These are phyloP conservation scores for Auriscalpium microsporum DNA, from an alignment of 768 basidiomycete genomes.

Conservation along the genomic window DNA sequence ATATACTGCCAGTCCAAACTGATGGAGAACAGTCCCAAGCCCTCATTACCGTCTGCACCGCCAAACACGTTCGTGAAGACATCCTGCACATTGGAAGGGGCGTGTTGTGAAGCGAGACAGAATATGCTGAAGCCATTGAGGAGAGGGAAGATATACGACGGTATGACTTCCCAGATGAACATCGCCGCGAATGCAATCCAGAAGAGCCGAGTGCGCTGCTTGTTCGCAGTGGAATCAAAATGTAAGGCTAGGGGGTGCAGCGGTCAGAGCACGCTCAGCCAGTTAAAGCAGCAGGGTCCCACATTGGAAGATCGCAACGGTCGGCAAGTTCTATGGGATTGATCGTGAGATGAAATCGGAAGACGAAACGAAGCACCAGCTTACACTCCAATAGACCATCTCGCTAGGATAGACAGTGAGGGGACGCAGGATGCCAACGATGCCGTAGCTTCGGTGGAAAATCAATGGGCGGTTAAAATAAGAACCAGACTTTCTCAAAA, in stretches of 20 bases:
- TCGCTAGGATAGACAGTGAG: constrained; percentile 54
- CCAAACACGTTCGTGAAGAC: constrained; percentile 60
- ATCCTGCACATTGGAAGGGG: constrained; percentile 33
- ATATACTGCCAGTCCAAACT: constrained; percentile 69
- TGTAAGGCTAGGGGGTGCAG: constrained; percentile 33
- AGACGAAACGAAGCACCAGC: constrained; percentile 10
- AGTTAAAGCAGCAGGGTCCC: neutral
- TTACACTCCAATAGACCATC: constrained; percentile 53
- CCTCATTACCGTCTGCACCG: constrained; percentile 59
- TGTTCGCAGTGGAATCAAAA: constrained; percentile 35
- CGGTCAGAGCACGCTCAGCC: too few relatives aligned
- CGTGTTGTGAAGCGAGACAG: constrained; percentile 49
- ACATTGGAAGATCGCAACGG: constrained; percentile 55
- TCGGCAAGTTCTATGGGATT: constrained; percentile 39
- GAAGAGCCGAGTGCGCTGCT: constrained; percentile 43
- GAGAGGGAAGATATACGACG: constrained; percentile 54
- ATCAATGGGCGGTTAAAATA: neutral
- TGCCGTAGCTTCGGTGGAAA: constrained; percentile 36
- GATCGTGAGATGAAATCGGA: neutral
- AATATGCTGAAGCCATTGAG: constrained; percentile 53
- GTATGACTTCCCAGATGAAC: constrained; percentile 46
- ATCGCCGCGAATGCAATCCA: constrained; percentile 43
- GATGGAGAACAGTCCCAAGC: constrained; percentile 49
- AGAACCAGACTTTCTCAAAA: neutral
- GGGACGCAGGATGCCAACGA: constrained; percentile 51